A percentile compares a stretch with the other conserved stretches of the same genome.
Evolutionary conservation across 768 basidiomycete genomes (phyloP).

Genomic region (Calocera cornea): DNA sequence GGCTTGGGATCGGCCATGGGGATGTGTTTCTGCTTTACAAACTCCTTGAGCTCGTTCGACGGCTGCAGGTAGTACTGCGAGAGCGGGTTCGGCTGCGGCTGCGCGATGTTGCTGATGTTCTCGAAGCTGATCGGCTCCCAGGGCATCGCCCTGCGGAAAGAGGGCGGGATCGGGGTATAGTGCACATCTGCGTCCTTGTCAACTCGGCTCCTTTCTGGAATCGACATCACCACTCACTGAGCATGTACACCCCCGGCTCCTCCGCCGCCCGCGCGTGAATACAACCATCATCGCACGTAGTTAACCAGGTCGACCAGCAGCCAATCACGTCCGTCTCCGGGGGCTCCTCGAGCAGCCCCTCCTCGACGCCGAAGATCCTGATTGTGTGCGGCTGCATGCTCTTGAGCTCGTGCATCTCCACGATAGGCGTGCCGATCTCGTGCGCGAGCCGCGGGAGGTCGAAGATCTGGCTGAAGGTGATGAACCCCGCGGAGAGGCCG

Average conservation of each 20-base stretch:
- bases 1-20: slow-evolving; percentile 6
- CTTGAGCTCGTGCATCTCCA: slow-evolving; percentile 14
- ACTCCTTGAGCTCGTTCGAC: slow-evolving; percentile 6
- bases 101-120: slow-evolving; percentile 9
- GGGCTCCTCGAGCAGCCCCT: slow-evolving; percentile 6
- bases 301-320: slow-evolving; percentile 13
- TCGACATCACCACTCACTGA: slow-evolving; percentile 6
- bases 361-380: slow-evolving; percentile 8
- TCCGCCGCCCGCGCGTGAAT: slow-evolving; percentile 2
- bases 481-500: slow-evolving; percentile 11
- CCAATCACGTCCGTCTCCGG: slow-evolving; percentile 13
- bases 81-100: slow-evolving; percentile 12
- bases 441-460: slow-evolving; percentile 12
- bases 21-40: neutral
- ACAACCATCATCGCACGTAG: slow-evolving; percentile 11
- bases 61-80: slow-evolving; percentile 9
- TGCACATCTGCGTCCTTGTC: slow-evolving; percentile 6
- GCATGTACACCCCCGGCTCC: slow-evolving; percentile 11
- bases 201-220: neutral
- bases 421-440: slow-evolving; percentile 11
- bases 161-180: slow-evolving; percentile 10
- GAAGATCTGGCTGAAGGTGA: slow-evolving; percentile 13
- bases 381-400: slow-evolving; percentile 11
- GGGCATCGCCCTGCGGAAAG: slow-evolving; percentile 10
- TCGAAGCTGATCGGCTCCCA: slow-evolving; percentile 9